These are phyloP conservation scores for Calocybe indica DNA, from an alignment of 768 basidiomycete genomes.

Conservation along the genomic window DNA sequence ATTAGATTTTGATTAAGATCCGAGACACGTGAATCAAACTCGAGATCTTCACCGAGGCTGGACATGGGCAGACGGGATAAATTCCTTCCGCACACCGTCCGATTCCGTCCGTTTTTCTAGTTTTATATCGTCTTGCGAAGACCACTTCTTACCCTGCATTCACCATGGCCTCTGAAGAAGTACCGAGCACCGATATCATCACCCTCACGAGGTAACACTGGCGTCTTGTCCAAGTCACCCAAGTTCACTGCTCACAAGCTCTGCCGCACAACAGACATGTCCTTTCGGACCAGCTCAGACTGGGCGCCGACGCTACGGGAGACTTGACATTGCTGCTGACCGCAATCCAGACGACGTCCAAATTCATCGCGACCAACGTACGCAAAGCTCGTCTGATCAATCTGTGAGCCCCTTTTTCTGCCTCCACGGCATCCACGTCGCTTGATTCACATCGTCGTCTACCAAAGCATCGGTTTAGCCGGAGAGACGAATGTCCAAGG, in stretches of 20 bases:
- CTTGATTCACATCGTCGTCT: slow-evolving; percentile 3
- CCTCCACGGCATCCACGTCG: background rate
- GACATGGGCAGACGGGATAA: slow-evolving; percentile 6
- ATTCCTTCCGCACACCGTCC: slow-evolving; percentile 12
- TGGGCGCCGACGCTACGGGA: slow-evolving; percentile 82
- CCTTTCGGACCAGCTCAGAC: slow-evolving; percentile 74
- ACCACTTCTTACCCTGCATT: slow-evolving; percentile 10
- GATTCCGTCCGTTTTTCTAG: slow-evolving; percentile 14
- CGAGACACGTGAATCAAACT: slow-evolving; percentile 23
- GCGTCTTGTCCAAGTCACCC: background rate
- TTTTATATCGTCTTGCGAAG: background rate
- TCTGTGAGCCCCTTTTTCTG: slow-evolving; percentile 50
- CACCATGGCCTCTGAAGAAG: slow-evolving; percentile 50
- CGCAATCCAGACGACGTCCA: slow-evolving; percentile 93
- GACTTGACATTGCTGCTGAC: slow-evolving; percentile 92
- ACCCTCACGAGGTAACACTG: slow-evolving; percentile 79
- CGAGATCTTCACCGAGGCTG: too few relatives aligned
- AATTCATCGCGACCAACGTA: slow-evolving; percentile 98
- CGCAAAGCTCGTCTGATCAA: slow-evolving; percentile 96
- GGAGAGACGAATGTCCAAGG: slow-evolving; percentile 97
- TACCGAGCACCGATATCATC: slow-evolving; percentile 82
- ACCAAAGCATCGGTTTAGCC: slow-evolving; percentile 82
- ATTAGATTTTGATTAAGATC: slow-evolving; percentile 13
- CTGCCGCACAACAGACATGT: slow-evolving; percentile 57
- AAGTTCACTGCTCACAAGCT: slow-evolving; percentile 2